Conservation (phyloP, 2,329 filamentous ascomycete genomes). For the Dothideomycetidae sp. region DNA sequence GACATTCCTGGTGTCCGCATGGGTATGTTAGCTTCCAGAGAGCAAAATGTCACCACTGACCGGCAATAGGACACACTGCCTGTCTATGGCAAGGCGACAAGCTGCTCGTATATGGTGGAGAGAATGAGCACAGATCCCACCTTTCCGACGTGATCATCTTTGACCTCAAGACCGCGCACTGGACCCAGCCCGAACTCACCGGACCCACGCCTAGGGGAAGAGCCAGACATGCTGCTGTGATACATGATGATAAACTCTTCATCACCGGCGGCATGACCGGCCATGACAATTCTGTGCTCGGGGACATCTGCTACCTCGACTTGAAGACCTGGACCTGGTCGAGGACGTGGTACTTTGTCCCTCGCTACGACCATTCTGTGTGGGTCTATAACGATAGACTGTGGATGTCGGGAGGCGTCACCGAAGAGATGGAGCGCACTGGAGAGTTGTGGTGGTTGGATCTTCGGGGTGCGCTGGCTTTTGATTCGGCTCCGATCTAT, state of each 20-base stretch:
- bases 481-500: slow-evolving; percentile 31
- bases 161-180: slow-evolving; percentile 84
- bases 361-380: slow-evolving; percentile 85
- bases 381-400: slow-evolving; percentile 87
- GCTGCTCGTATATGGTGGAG: slow-evolving; percentile 90
- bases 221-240: slow-evolving; percentile 81
- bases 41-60: no score
- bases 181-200: slow-evolving; percentile 80
- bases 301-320: slow-evolving; percentile 93
- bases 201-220: slow-evolving; percentile 79
- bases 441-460: slow-evolving; percentile 97
- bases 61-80: slow-evolving; percentile 64
- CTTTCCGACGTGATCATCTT: slow-evolving; percentile 93
- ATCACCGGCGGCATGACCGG: slow-evolving; percentile 92
- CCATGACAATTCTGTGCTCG: slow-evolving; percentile 78
- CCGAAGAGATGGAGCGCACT: slow-evolving; percentile 91
- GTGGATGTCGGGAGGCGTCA: slow-evolving; percentile 92
- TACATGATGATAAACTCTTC: slow-evolving; percentile 94
- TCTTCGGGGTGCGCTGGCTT: slow-evolving; percentile 76
- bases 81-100: slow-evolving; percentile 89
- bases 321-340: slow-evolving; percentile 98
- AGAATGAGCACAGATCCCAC: slow-evolving; percentile 94
- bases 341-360: slow-evolving; percentile 85
- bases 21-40: no score
- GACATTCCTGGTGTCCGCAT: slow-evolving; percentile 95